These are phyloP conservation scores for Aspergillus sp. DNA, from an alignment of 2,329 filamentous ascomycete genomes.

Conservation along the genomic window DNA sequence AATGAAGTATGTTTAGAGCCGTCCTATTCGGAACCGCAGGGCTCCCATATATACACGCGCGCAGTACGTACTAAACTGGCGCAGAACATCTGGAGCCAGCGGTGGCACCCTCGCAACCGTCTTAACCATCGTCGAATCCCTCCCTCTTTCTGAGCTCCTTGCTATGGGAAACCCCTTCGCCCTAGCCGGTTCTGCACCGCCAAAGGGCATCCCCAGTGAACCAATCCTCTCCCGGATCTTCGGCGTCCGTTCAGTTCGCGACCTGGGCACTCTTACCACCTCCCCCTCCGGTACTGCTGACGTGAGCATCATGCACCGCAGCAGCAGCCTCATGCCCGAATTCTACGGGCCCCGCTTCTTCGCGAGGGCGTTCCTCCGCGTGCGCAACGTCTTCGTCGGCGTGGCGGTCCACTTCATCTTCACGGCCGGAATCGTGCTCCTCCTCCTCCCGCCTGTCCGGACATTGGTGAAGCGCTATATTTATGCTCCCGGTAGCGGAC, in stretches of 20 bases:
- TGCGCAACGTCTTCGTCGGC: constrained; percentile 42
- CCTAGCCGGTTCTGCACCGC: constrained; percentile 38
- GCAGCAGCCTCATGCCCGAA: constrained; percentile 50
- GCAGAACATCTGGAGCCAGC: constrained; percentile 39
- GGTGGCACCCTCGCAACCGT: constrained; percentile 60
- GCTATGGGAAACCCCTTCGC: constrained; percentile 45
- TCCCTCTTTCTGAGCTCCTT: constrained; percentile 39
- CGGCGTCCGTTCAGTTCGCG: constrained; percentile 47
- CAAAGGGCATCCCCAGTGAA: constrained; percentile 24
- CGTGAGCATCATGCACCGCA: constrained; percentile 51
- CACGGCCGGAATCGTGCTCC: constrained; percentile 36
- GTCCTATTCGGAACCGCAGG: constrained; percentile 2
- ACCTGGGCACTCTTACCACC: constrained; percentile 52
- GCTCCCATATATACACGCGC: too few species aligned
- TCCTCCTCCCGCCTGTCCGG: constrained; percentile 47
- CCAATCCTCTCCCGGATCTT: constrained; percentile 29
- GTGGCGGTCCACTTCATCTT: constrained; percentile 43
- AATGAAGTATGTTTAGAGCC: constrained; percentile 34
- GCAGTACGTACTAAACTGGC: background rate
- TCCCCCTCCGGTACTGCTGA: constrained; percentile 47
- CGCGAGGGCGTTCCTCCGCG: constrained; percentile 50
- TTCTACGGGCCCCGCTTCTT: constrained; percentile 52
- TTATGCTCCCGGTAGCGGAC: constrained; percentile 45
- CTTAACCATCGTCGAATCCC: constrained; percentile 47
- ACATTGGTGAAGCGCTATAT: constrained; percentile 42